Conservation (phyloP, 2,329 filamentous ascomycete genomes). For the Thermothelomyces thermophilus region DNA sequence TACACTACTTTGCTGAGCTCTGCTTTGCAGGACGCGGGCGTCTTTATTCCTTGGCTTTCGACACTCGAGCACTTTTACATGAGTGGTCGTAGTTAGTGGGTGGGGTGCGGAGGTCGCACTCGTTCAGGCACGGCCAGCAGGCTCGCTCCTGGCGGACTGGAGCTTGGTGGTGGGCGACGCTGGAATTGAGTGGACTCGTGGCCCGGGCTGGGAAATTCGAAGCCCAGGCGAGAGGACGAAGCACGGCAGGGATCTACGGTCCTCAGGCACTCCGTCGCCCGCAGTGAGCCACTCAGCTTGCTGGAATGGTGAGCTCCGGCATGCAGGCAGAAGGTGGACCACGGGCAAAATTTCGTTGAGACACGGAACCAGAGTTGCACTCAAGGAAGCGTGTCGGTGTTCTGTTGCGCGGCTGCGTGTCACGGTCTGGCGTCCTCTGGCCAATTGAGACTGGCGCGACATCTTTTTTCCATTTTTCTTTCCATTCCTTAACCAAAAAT, state of each 20-base stretch:
- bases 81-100: constrained; percentile 9
- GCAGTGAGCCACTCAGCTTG: constrained; percentile 22
- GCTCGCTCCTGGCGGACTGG: constrained; percentile 12
- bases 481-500: neutral
- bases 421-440: constrained; percentile 3
- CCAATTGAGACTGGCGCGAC: neutral
- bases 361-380: constrained; percentile 25
- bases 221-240: constrained; percentile 23
- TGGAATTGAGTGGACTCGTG: constrained; percentile 24
- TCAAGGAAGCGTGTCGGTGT: constrained; percentile 13
- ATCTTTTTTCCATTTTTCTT: no score
- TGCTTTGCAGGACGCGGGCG: neutral
- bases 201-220: constrained; percentile 26
- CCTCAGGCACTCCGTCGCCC: constrained; percentile 13
- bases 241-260: constrained; percentile 26
- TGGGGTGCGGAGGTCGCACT: constrained; percentile 22
- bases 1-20: no score
- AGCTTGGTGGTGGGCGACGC: constrained; percentile 22
- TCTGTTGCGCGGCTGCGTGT: constrained; percentile 8
- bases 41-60: constrained; percentile 6
- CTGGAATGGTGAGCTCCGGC: constrained; percentile 22
- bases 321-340: constrained; percentile 21
- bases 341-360: constrained; percentile 22
- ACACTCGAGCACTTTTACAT: neutral
- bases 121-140: constrained; percentile 21